A percentile compares a stretch with the other conserved stretches of the same genome.
phyloP scores from a whole-genome alignment of 352 stramenopile species.

The Globisporangium rhizosaccharum region DNA sequence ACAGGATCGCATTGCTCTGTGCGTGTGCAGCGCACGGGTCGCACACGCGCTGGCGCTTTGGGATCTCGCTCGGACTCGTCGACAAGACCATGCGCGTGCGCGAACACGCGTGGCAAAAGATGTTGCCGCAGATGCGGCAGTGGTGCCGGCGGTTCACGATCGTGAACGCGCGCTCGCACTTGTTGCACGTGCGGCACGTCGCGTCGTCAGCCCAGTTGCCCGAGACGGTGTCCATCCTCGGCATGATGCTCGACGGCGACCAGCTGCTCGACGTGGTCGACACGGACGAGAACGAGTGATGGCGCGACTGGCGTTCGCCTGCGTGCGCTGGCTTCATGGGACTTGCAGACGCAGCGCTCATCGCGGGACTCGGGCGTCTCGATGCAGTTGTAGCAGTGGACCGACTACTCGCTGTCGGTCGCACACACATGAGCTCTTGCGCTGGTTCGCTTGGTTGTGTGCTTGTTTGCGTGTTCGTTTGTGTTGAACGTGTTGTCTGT shows the following conservation, averaged over 20 bases:
- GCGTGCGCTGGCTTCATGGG: conserved; percentile 5
- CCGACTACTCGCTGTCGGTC: conserved; percentile 14
- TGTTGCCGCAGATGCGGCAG: conserved; percentile 77
- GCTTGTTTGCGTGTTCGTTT: background rate
- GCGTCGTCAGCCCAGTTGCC: conserved; percentile 67
- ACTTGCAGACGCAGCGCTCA: conserved; percentile 1
- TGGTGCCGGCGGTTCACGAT: conserved; percentile 76
- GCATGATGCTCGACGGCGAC: conserved; percentile 39
- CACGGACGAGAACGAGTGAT: conserved; percentile 57
- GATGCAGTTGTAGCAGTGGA: background rate
- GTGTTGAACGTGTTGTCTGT: too few relatives aligned
- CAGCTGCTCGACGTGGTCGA: conserved; percentile 67
- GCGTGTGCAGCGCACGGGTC: conserved; percentile 58
- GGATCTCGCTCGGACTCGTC: conserved; percentile 57
- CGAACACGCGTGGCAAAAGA: conserved; percentile 79
- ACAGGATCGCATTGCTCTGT: conserved; percentile 58
- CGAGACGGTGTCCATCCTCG: conserved; percentile 51
- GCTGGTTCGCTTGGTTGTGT: background rate
- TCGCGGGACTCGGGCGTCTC: conserved; percentile 7
- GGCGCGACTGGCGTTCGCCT: conserved; percentile 10
- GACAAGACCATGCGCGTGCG: conserved; percentile 76
- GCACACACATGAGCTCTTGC: conserved; percentile 34
- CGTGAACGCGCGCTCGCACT: conserved; percentile 67
- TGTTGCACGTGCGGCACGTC: conserved; percentile 42
- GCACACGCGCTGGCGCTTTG: conserved; percentile 68